Evolutionary conservation across 2,329 filamentous ascomycete genomes (phyloP).

Genomic region (Fusarium praegraminearum): DNA sequence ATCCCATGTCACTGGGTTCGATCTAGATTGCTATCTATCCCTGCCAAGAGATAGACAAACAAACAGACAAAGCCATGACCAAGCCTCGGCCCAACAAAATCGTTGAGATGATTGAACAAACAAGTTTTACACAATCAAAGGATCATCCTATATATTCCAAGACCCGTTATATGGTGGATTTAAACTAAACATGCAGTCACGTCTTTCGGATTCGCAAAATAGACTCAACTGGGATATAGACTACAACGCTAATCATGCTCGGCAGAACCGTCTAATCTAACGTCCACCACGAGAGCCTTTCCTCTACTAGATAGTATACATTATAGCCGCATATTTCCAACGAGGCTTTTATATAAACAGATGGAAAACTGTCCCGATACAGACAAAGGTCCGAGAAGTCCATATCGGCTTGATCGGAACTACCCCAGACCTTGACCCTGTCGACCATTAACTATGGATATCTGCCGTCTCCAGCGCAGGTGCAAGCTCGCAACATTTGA

Average conservation of each 20-base stretch:
- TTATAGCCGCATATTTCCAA: neutral
- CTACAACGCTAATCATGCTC: neutral
- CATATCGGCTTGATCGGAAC: neutral
- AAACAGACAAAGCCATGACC: neutral
- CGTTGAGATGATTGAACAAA: neutral
- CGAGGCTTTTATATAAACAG: neutral
- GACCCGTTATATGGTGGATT: neutral
- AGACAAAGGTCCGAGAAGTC: neutral
- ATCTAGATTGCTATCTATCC: neutral
- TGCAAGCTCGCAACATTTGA: conserved; percentile 9
- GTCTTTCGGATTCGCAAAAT: neutral
- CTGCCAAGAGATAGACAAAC: neutral
- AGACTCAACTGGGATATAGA: neutral
- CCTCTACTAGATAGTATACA: neutral
- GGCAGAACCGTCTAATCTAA: neutral
- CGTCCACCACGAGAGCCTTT: neutral
- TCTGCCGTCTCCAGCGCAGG: conserved; percentile 1
- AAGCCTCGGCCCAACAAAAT: neutral
- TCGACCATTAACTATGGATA: neutral
- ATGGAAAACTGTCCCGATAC: neutral
- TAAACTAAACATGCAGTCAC: neutral
- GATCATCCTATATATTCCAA: neutral
- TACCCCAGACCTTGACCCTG: conserved; percentile 8
- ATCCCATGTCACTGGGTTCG: neutral
- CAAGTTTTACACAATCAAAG: neutral